Percentiles rank a stretch among this genome's conserved stretches.
Evolutionary conservation across 2,329 filamentous ascomycete species (phyloP).

Genomic region (Fusarium sororula): DNA sequence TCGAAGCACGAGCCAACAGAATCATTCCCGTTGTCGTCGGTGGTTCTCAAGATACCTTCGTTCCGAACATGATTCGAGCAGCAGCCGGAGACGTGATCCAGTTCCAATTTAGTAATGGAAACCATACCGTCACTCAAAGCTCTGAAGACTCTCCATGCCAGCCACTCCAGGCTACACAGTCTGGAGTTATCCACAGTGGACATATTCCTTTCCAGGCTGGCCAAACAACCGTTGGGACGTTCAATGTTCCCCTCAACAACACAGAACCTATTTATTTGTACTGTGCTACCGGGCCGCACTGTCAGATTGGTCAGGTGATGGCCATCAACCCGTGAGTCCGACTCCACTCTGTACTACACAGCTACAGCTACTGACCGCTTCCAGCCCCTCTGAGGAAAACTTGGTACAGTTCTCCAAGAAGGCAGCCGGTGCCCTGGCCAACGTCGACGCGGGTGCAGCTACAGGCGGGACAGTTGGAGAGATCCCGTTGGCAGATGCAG

Average conservation of each 20-base stretch:
- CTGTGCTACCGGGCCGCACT: slow-evolving; percentile 59
- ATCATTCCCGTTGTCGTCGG: slow-evolving; percentile 50
- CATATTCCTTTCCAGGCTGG: slow-evolving; percentile 52
- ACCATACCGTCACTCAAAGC: slow-evolving; percentile 56
- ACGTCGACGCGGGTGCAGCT: slow-evolving; percentile 30
- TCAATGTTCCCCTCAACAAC: slow-evolving; percentile 56
- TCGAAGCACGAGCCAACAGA: slow-evolving; percentile 25
- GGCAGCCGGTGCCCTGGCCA: slow-evolving; percentile 25
- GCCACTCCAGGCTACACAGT: slow-evolving; percentile 47
- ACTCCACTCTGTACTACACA: not conserved
- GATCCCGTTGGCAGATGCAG: slow-evolving; percentile 33
- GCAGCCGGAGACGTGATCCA: slow-evolving; percentile 51
- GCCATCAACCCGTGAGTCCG: slow-evolving; percentile 57
- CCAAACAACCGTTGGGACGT: slow-evolving; percentile 53
- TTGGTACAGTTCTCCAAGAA: slow-evolving; percentile 32
- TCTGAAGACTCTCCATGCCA: slow-evolving; percentile 48
- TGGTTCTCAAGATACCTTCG: slow-evolving; percentile 49
- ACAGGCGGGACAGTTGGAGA: slow-evolving; percentile 35
- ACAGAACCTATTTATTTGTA: slow-evolving; percentile 60
- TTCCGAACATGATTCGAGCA: slow-evolving; percentile 49
- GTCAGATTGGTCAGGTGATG: slow-evolving; percentile 60
- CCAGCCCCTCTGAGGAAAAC: slow-evolving; percentile 30
- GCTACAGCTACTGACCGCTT: not conserved
- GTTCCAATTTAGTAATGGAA: slow-evolving; percentile 55
- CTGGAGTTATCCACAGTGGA: slow-evolving; percentile 51